A percentile compares a stretch with the other conserved stretches of the same genome.
These are phyloP conservation scores for Phialophora verrucosa DNA, from an alignment of 2,329 filamentous ascomycete species.

Conservation along the genomic window DNA sequence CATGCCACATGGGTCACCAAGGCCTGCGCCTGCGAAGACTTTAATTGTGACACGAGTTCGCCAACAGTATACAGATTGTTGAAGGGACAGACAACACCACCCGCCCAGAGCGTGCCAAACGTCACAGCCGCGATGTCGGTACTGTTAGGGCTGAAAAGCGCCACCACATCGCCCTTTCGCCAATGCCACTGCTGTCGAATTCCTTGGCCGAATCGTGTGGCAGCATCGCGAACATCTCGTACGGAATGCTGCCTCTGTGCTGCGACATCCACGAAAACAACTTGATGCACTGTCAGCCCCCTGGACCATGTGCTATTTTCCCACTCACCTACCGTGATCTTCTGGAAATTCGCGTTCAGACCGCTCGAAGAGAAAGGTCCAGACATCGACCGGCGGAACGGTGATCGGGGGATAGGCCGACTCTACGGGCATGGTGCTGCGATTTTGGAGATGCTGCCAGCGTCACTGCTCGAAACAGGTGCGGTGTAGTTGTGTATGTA, in stretches of 20 bases:
- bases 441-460: not conserved
- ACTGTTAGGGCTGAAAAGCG: conserved; percentile 81
- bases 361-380: conserved; percentile 75
- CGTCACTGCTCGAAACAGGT: not conserved
- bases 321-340: conserved; percentile 66
- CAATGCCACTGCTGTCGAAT: conserved; percentile 69
- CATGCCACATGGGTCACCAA: conserved; percentile 74
- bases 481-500: not conserved
- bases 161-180: conserved; percentile 81
- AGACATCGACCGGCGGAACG: conserved; percentile 77
- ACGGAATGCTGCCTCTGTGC: conserved; percentile 71
- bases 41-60: conserved; percentile 82
- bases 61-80: conserved; percentile 84
- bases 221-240: conserved; percentile 67
- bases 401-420: conserved; percentile 68
- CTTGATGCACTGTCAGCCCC: conserved; percentile 17
- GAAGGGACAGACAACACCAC: conserved; percentile 77
- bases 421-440: conserved; percentile 68
- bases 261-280: conserved; percentile 55
- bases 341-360: conserved; percentile 69
- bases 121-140: conserved; percentile 77
- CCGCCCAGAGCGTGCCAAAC: conserved; percentile 82
- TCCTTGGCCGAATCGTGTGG: conserved; percentile 76
- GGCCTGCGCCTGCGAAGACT: conserved; percentile 74
- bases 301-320: not conserved